Conservation (phyloP, 2,329 filamentous ascomycete genomes). For the Arthrinium puccinioides region DNA sequence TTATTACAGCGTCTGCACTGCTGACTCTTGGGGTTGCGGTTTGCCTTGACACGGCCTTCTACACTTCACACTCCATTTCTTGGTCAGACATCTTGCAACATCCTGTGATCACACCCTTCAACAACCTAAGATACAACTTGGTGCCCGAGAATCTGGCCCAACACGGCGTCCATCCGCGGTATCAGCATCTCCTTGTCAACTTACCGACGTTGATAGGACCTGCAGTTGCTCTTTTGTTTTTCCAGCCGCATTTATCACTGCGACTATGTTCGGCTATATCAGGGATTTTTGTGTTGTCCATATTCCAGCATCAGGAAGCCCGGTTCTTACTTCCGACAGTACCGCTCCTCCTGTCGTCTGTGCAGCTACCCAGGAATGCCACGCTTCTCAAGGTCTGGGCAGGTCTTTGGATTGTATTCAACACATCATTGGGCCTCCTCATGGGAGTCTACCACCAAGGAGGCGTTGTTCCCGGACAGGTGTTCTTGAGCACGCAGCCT, state of each 20-base stretch:
- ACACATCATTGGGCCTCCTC: conserved; percentile 57
- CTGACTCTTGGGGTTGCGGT: conserved; percentile 67
- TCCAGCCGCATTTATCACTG: conserved; percentile 48
- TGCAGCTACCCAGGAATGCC: conserved; percentile 55
- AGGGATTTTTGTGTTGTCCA: conserved; percentile 61
- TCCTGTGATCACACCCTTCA: conserved; percentile 69
- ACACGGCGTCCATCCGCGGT: conserved; percentile 72
- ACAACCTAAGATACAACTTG: conserved; percentile 72
- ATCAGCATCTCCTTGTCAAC: conserved; percentile 68
- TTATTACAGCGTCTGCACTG: conserved; percentile 57
- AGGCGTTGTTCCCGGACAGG: conserved; percentile 67
- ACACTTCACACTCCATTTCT: conserved; percentile 54
- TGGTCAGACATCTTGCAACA: conserved; percentile 56
- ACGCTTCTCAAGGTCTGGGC: conserved; percentile 47
- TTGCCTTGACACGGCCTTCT: conserved; percentile 79
- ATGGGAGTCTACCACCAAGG: conserved; percentile 83
- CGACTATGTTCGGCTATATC: conserved; percentile 68
- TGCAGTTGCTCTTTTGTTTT: conserved; percentile 54
- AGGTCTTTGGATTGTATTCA: conserved; percentile 61
- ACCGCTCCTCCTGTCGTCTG: conserved; percentile 68
- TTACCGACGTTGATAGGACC: conserved; percentile 67
- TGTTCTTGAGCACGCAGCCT: conserved; percentile 63
- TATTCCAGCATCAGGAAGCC: conserved; percentile 74
- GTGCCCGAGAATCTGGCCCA: conserved; percentile 61
- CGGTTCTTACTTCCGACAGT: conserved; percentile 71